A percentile compares a stretch with the other conserved stretches of the same genome.
Conservation (phyloP, 768 basidiomycete species). For the Lactarius pseudohatsudake region DNA sequence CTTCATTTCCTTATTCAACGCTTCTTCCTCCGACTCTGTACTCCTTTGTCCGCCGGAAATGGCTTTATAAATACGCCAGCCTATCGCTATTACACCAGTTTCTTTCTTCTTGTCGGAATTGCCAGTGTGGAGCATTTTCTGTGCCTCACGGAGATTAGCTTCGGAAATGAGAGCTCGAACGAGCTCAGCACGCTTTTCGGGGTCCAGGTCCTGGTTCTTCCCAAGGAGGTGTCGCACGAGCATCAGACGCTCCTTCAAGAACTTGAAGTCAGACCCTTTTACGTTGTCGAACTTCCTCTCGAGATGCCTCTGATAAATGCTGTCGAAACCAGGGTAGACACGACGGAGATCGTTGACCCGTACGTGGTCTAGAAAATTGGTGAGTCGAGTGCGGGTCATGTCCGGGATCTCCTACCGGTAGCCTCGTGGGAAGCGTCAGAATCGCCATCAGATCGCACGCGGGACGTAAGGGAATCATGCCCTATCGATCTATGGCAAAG, state of each 20-base stretch:
- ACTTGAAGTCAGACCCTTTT: background rate
- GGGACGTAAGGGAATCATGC: background rate
- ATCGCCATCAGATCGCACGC: background rate
- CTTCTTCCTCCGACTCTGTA: background rate
- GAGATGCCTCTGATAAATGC: background rate
- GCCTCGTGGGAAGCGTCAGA: background rate
- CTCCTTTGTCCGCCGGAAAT: background rate
- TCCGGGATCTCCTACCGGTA: background rate
- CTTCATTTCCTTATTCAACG: constrained; percentile 10
- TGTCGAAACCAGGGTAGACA: background rate
- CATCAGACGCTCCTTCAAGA: constrained; percentile 1
- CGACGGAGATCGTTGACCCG: background rate
- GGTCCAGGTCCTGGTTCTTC: background rate
- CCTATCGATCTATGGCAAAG: background rate
- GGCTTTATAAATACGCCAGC: background rate
- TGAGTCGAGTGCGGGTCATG: background rate
- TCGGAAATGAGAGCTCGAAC: background rate
- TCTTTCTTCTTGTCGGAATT: background rate
- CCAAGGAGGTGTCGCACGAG: constrained; percentile 1
- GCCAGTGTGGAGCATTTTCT: background rate
- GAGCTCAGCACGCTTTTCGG: constrained; percentile 2
- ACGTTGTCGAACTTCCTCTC: background rate
- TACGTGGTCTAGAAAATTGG: background rate
- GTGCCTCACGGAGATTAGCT: background rate
- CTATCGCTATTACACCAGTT: background rate